phyloP scores from a whole-genome alignment of 768 basidiomycete species.

The Leccinum olivaceopallidum region DNA sequence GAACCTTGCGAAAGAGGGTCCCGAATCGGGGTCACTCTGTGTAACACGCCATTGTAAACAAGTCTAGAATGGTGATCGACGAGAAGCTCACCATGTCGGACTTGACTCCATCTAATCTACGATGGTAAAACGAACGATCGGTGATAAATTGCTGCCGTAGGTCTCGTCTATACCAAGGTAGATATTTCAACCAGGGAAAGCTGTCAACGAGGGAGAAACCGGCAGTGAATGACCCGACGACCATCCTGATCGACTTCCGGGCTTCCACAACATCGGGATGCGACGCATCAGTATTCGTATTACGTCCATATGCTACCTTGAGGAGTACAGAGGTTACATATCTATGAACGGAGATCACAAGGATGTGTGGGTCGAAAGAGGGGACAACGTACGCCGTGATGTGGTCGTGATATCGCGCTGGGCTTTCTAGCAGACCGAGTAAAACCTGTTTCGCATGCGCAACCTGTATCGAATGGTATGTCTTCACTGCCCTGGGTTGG shows the following conservation, averaged over 20 bases:
- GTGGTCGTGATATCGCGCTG: slow-evolving; percentile 13
- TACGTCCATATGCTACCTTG: slow-evolving; percentile 23
- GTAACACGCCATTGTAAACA: neutral
- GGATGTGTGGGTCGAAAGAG: slow-evolving; percentile 32
- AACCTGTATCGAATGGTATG: slow-evolving; percentile 47
- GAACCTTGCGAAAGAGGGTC: slow-evolving; percentile 52
- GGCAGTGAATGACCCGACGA: too few relatives aligned
- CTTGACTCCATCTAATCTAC: slow-evolving; percentile 44
- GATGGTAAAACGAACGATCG: slow-evolving; percentile 47
- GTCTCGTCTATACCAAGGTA: slow-evolving; percentile 60
- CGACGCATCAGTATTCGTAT: slow-evolving; percentile 9
- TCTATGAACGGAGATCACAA: slow-evolving; percentile 3
- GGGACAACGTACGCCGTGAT: slow-evolving; percentile 36
- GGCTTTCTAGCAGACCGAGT: slow-evolving; percentile 13
- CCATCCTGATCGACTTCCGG: slow-evolving; percentile 15
- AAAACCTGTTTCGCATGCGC: slow-evolving; percentile 23
- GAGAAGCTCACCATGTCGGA: slow-evolving; percentile 37
- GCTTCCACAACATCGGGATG: slow-evolving; percentile 21
- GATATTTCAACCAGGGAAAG: slow-evolving; percentile 36
- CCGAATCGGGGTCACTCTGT: slow-evolving; percentile 18
- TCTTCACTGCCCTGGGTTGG: slow-evolving; percentile 45
- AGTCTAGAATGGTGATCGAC: neutral
- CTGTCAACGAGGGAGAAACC: slow-evolving; percentile 36
- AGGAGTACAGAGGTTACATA: slow-evolving; percentile 16
- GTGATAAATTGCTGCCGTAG: slow-evolving; percentile 51